These are phyloP conservation scores for Tolypocladium amazonense DNA, from an alignment of 2,329 filamentous ascomycete genomes.

Conservation along the genomic window DNA sequence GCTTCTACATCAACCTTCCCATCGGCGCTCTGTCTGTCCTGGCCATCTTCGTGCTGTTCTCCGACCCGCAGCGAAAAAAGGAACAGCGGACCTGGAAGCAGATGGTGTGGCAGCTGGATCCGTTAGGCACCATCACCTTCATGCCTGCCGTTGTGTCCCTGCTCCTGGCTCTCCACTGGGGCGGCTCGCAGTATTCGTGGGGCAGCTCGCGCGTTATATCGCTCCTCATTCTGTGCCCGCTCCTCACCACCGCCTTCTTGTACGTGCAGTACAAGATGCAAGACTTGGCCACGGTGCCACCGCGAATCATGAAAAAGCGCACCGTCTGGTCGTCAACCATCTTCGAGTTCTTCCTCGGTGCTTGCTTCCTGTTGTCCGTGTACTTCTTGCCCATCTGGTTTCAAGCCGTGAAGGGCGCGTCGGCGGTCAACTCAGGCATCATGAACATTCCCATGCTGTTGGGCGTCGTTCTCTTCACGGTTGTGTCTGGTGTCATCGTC, in stretches of 20 bases:
- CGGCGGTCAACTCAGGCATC: constrained; percentile 27
- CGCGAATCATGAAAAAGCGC: constrained; percentile 27
- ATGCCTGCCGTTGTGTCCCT: constrained; percentile 31
- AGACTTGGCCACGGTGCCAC: constrained; percentile 32
- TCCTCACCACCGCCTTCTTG: constrained; percentile 24
- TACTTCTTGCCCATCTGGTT: constrained; percentile 36
- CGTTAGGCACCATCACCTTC: constrained; percentile 17
- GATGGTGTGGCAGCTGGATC: constrained; percentile 16
- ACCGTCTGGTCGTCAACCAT: constrained; percentile 24
- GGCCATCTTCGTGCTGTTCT: constrained; percentile 17
- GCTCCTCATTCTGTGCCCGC: constrained; percentile 19
- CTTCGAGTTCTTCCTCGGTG: constrained; percentile 27
- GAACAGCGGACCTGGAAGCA: constrained; percentile 13
- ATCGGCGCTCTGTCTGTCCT: constrained; percentile 22
- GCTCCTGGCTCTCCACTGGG: constrained; percentile 39
- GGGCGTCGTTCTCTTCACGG: constrained; percentile 21
- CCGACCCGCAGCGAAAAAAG: constrained; percentile 14
- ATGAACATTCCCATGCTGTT: constrained; percentile 30
- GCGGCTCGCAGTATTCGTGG: constrained; percentile 24
- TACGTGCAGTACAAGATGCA: constrained; percentile 25
- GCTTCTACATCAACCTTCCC: constrained; percentile 29
- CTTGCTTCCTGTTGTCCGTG: constrained; percentile 17
- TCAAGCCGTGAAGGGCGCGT: constrained; percentile 30
- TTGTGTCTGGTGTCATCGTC: constrained; percentile 22
- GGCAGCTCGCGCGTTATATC: constrained; percentile 11